These are phyloP conservation scores for Pichia paraexigua DNA, from an alignment of 805 yeast genomes.

Conservation along the genomic window DNA sequence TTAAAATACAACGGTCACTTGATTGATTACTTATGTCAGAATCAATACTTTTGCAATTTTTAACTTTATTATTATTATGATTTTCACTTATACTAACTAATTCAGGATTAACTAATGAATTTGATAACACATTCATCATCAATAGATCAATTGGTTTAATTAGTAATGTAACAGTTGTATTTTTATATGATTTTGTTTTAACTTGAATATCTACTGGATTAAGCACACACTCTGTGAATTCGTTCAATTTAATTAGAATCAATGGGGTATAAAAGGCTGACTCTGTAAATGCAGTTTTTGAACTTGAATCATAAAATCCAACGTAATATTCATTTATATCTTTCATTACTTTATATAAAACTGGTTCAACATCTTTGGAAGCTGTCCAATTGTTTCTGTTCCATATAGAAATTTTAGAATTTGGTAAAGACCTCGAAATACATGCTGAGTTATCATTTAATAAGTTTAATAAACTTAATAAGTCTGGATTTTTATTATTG, in stretches of 20 bases:
- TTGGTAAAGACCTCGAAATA: constrained; percentile 9
- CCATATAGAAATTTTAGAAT: constrained; percentile 24
- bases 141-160: constrained; percentile 7
- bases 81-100: background rate
- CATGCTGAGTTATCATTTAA: background rate
- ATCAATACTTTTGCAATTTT: constrained; percentile 3
- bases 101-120: constrained; percentile 4
- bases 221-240: constrained; percentile 4
- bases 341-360: background rate
- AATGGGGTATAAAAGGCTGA: background rate
- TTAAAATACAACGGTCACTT: background rate
- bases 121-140: constrained; percentile 1
- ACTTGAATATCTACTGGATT: constrained; percentile 15
- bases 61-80: background rate
- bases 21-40: constrained; percentile 17
- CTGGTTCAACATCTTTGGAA: background rate
- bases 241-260: constrained; percentile 1
- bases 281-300: background rate
- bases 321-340: background rate
- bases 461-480: background rate
- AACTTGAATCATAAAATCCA: background rate
- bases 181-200: constrained; percentile 4
- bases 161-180: constrained; percentile 6
- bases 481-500: background rate
- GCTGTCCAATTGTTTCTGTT: constrained; percentile 21